Evolutionary conservation across 306 rosid species (phyloP), one percentile per base, ranked within the genome.

Genomic region (Medicago truncatula): DNA sequence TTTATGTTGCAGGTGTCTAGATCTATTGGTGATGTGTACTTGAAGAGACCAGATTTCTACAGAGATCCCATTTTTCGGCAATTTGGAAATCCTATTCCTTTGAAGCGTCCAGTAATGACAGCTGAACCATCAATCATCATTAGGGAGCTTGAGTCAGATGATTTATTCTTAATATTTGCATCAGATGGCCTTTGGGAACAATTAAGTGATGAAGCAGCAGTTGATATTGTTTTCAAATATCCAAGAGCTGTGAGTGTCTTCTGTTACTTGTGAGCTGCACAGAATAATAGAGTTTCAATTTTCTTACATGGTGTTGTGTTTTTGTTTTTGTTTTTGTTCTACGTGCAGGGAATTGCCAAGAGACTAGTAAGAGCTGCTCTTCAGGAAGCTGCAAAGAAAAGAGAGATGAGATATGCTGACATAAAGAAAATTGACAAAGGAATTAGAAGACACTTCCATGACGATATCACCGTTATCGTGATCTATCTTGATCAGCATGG

Each of bases 121-220:
- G 97, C 99, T 7, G 97, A 92, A 61, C 99, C 99, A n/a, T 92
- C 99, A 3, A 54, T 95, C 74, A 76, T 90, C 28, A 79, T 69
- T 21, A 89, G 93, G 82, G 85, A 90, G 76, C 89, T 92, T 40
- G 86, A 80, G 38, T 82, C 97, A 4, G 90, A 90, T 75, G 99
- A 95, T 81, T 75, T 87, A 62, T 95, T 95, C 89, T 83, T 95
- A 77, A 92, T 95, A 78, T 95, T 95, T 77, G 97, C 99, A 77
- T 95, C 99, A 9, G 99, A 95, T 77, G 99, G 99, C 77, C 97
- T 95, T 21, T 95, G 99, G 99, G 99, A 95, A 84, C 99, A 92
- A 79, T 76, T 95, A 70, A 95, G 87, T 28, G 99, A 95, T 67
- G 90, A 92, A 40, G 86, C 83, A 46, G 99, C 97, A 6, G 99